These are phyloP conservation scores for Ascochyta viciae-villosae DNA, from an alignment of 2,329 filamentous ascomycete species.

Conservation along the genomic window DNA sequence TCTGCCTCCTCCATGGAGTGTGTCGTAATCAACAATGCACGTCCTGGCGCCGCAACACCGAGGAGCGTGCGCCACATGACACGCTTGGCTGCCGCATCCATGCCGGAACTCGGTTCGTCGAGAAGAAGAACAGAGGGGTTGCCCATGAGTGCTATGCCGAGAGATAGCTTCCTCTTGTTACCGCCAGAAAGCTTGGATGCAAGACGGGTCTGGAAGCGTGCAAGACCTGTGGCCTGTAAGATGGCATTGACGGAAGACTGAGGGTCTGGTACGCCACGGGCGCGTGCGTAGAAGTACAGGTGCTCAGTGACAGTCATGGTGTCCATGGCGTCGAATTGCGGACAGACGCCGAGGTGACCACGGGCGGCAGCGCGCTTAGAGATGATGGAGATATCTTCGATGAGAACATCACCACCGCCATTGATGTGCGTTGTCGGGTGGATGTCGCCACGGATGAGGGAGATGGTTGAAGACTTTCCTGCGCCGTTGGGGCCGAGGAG, in stretches of 20 bases:
- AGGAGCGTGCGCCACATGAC: slow-evolving; percentile 91
- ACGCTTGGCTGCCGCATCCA: slow-evolving; percentile 89
- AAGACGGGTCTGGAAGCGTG: slow-evolving; percentile 74
- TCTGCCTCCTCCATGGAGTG: slow-evolving; percentile 97
- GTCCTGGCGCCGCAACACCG: slow-evolving; percentile 70
- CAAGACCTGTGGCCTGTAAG: slow-evolving; percentile 79
- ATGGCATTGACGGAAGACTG: slow-evolving; percentile 80
- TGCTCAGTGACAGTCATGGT: slow-evolving; percentile 90
- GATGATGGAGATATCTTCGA: slow-evolving; percentile 80
- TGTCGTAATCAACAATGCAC: slow-evolving; percentile 87
- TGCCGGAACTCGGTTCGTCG: slow-evolving; percentile 86
- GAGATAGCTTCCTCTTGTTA: slow-evolving; percentile 89
- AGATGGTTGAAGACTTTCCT: slow-evolving; percentile 90
- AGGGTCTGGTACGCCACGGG: slow-evolving; percentile 78
- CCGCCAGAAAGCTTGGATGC: slow-evolving; percentile 83
- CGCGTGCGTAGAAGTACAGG: slow-evolving; percentile 83
- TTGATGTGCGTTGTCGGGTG: slow-evolving; percentile 65
- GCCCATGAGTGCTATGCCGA: slow-evolving; percentile 91
- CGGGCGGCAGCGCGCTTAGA: slow-evolving; percentile 75
- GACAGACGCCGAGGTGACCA: slow-evolving; percentile 85
- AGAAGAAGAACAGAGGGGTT: slow-evolving; percentile 87
- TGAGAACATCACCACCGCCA: slow-evolving; percentile 78
- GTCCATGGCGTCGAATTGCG: slow-evolving; percentile 79
- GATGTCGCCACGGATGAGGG: slow-evolving; percentile 86
- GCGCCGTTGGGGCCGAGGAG: slow-evolving; percentile 90